Conservation (phyloP, 257 asterid genomes). For the Phtheirospermum japonicum region DNA sequence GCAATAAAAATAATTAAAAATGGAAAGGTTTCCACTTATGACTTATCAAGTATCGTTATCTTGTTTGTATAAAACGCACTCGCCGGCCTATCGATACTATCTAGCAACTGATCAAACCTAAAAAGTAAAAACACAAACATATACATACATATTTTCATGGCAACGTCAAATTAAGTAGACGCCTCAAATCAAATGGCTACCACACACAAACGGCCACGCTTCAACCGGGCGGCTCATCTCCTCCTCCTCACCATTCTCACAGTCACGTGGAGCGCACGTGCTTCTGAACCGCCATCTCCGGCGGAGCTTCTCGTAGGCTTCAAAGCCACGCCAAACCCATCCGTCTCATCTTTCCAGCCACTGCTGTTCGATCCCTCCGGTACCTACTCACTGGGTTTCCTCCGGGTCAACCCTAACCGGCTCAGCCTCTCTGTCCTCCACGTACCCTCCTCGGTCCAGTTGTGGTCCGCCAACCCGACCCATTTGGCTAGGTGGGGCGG, state of each 20-base stretch:
- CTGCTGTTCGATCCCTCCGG: conserved; percentile 61
- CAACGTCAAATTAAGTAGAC: too few relatives aligned
- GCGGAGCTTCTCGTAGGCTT: conserved; percentile 51
- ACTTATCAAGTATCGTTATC: too few relatives aligned
- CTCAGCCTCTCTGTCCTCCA: conserved; percentile 64
- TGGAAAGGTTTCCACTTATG: too few relatives aligned
- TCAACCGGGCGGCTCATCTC: conserved; percentile 17
- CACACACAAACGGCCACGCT: background rate
- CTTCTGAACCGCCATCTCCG: conserved; percentile 31
- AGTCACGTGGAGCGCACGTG: conserved; percentile 29
- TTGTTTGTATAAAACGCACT: too few relatives aligned
- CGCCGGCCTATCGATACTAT: too few relatives aligned
- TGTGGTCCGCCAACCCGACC: conserved; percentile 60
- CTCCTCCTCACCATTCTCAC: conserved; percentile 24
- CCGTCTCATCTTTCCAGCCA: conserved; percentile 51
- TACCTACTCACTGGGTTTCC: conserved; percentile 76
- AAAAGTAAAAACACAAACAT: too few relatives aligned
- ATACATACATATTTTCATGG: too few relatives aligned
- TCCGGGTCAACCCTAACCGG: conserved; percentile 44
- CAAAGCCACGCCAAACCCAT: conserved; percentile 50
- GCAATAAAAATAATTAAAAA: too few relatives aligned
- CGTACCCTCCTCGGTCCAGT: conserved; percentile 50
- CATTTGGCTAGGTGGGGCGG: conserved; percentile 52
- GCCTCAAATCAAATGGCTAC: too few relatives aligned
- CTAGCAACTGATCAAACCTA: too few relatives aligned